phyloP scores from a whole-genome alignment of 768 basidiomycete genomes.

The Lactarius indigo region DNA sequence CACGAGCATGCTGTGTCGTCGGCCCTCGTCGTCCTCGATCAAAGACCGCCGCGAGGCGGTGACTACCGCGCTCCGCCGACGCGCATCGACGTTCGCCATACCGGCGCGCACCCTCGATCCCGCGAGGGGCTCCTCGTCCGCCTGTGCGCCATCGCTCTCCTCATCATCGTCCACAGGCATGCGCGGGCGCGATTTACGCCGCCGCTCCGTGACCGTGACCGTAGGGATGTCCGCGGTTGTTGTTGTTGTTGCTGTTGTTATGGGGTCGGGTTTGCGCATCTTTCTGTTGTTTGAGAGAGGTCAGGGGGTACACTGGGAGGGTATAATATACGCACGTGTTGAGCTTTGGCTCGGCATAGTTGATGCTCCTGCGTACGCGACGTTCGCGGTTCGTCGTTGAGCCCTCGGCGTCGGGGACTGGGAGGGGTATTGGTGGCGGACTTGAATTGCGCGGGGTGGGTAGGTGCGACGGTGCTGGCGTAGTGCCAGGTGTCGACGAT shows the following conservation, averaged over 20 bases:
- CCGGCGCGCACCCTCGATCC: slow-evolving; percentile 27
- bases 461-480: slow-evolving; percentile 39
- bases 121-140: slow-evolving; percentile 54
- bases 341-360: slow-evolving; percentile 84
- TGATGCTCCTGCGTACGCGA: slow-evolving; percentile 72
- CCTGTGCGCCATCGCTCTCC: slow-evolving; percentile 68
- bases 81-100: slow-evolving; percentile 57
- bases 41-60: slow-evolving; percentile 31
- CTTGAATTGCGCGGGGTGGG: slow-evolving; percentile 42
- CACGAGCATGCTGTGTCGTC: slow-evolving; percentile 66
- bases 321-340: slow-evolving; percentile 60
- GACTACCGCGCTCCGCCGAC: slow-evolving; percentile 42
- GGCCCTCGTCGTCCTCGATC: slow-evolving; percentile 47
- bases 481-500: slow-evolving; percentile 42
- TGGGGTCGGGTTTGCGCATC: slow-evolving; percentile 81
- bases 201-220: slow-evolving; percentile 35
- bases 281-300: slow-evolving; percentile 47
- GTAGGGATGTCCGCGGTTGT: slow-evolving; percentile 24
- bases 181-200: slow-evolving; percentile 53
- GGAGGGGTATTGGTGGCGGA: slow-evolving; percentile 34
- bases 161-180: slow-evolving; percentile 48
- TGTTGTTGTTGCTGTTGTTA: slow-evolving; percentile 31
- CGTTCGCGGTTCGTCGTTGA: slow-evolving; percentile 41
- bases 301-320: too few relatives aligned
- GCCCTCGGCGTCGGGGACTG: slow-evolving; percentile 29